Base-by-base conservation (phyloP, 2,329 filamentous ascomycete species). In the Diaporthe capsici region DNA sequence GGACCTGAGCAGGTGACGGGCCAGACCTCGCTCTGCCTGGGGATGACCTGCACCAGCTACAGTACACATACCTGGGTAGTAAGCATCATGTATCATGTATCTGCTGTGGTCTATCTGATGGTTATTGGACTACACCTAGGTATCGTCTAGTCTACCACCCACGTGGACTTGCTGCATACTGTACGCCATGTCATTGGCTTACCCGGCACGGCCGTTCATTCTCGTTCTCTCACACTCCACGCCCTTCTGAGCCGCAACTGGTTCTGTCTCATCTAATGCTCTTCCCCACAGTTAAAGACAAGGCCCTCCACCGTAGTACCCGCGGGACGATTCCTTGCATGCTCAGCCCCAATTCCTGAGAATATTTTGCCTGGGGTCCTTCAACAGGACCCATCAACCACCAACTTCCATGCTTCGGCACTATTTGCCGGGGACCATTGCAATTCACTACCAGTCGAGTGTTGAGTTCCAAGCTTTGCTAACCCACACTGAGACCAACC, bases 321-420 rank as follows among this genome's bases (percentile, higher is more conserved):
- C 44, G 61, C 61, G 61, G 61, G 42, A 34, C 20, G 17, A n/a
- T 67, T 67, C 61, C 61, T 67, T 20, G 44, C 61, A 51, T 68
- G 63, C 63, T 68, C 44, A 68, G 63, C 65, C 65, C 47, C 47
- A 68, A 53, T 68, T 39, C 65, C 20, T 68, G 22, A 68, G 47
- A 22, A 39, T 12, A 25, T 39, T 68, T 53, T 51, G 47, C 47
- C 65, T 53, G 47, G 12, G 22, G 8, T 53, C 34, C n/a, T 39
- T 42, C 15, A 9, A 42, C 17, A 42, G 34, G 47, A 39, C 47
- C 65, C 65, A 42, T 70, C 31, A 22, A 10, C 17, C n/a, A 25
- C 65, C 65, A 22, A 42, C 9, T 25, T 55, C 10, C 17, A n/a
- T 53, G 65, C n/a, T 42, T 70, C 65, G 65, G 65, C 65, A 70